A percentile compares a stretch with the other conserved stretches of the same genome.
These are phyloP conservation scores for Verticillium klebahnii DNA, from an alignment of 2,329 filamentous ascomycete species.

Conservation along the genomic window DNA sequence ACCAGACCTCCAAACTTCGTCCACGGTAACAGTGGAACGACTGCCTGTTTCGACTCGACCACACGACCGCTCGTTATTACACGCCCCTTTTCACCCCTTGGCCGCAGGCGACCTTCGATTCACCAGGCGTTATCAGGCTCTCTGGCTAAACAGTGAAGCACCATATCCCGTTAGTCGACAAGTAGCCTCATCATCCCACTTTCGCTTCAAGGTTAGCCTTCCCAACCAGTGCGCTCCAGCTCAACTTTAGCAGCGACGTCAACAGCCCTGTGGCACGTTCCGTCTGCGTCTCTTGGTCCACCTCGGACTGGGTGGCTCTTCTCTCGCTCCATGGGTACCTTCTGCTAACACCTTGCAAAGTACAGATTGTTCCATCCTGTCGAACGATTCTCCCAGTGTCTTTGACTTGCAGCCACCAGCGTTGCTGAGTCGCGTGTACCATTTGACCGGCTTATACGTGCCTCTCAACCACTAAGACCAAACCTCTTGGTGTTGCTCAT, in stretches of 20 bases:
- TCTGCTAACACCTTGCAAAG: background rate
- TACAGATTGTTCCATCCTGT: background rate
- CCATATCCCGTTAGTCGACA: background rate
- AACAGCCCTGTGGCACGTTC: background rate
- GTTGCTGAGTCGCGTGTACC: background rate
- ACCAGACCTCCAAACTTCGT: background rate
- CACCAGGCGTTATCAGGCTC: background rate
- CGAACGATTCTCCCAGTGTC: background rate
- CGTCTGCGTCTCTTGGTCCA: background rate
- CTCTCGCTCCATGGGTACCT: background rate
- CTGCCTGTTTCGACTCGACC: background rate
- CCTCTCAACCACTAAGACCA: background rate
- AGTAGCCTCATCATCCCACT: background rate
- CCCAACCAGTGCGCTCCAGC: background rate
- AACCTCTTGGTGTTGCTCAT: background rate
- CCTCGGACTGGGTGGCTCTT: too few species aligned
- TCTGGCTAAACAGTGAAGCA: background rate
- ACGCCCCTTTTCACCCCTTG: constrained; percentile 20
- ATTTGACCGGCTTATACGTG: background rate
- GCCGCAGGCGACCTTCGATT: constrained; percentile 53
- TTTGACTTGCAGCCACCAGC: background rate
- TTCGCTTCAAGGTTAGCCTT: background rate
- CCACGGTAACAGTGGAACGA: constrained; percentile 2
- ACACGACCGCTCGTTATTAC: constrained; percentile 4
- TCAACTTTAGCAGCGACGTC: background rate